Conservation (phyloP, 2,329 filamentous ascomycete species). For the Piedraia hortae region DNA sequence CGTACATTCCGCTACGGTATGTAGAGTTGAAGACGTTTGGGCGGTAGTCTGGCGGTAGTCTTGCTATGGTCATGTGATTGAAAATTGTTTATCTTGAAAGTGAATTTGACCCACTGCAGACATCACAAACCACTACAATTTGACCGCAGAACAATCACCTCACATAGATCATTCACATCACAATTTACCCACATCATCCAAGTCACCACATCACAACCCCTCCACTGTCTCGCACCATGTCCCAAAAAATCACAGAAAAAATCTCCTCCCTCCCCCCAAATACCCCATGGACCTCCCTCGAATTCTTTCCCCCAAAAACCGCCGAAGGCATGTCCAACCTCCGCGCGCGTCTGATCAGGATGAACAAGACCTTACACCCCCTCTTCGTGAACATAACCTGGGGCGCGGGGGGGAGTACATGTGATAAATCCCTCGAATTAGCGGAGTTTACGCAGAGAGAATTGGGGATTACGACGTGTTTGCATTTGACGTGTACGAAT, state of each 20-base stretch:
- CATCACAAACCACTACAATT: too few relatives aligned
- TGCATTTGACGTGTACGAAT: conserved; percentile 93
- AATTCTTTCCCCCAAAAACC: conserved; percentile 98
- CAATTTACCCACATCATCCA: too few relatives aligned
- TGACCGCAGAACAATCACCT: too few relatives aligned
- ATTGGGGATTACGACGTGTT: conserved; percentile 71
- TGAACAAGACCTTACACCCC: conserved; percentile 72
- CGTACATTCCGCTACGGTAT: conserved; percentile 22
- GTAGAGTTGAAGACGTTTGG: conserved; percentile 22
- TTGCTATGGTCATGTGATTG: too few relatives aligned
- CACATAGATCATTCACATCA: too few relatives aligned
- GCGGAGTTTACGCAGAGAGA: conserved; percentile 88
- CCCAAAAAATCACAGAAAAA: conserved; percentile 50
- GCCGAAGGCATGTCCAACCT: conserved; percentile 87
- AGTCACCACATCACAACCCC: too few relatives aligned
- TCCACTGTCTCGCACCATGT: conserved; percentile 2
- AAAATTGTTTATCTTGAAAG: too few relatives aligned
- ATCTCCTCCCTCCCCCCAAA: conserved; percentile 66
- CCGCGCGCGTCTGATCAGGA: conserved; percentile 73
- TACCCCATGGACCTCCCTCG: conserved; percentile 74
- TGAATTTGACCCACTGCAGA: too few relatives aligned
- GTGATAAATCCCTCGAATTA: conserved; percentile 70
- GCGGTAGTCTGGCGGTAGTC: too few relatives aligned
- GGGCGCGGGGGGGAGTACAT: conserved; percentile 85
- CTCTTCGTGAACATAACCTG: conserved; percentile 95